These are phyloP conservation scores for Amanita rubescens DNA, from an alignment of 768 basidiomycete genomes.

Conservation along the genomic window DNA sequence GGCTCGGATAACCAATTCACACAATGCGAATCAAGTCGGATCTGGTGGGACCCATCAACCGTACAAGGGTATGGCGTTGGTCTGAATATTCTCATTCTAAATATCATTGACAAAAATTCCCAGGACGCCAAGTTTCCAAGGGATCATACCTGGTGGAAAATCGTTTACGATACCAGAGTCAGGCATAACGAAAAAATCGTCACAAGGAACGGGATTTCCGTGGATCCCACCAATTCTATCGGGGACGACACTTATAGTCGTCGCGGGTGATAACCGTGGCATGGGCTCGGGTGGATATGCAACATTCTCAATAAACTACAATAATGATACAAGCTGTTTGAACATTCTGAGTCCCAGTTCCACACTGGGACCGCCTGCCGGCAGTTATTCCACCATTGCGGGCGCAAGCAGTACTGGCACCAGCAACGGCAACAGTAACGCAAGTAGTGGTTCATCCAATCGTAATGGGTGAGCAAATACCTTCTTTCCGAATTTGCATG, in stretches of 20 bases:
- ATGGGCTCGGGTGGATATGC: slow-evolving; percentile 66
- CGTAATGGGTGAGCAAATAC: slow-evolving; percentile 14
- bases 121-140: slow-evolving; percentile 56
- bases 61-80: slow-evolving; percentile 43
- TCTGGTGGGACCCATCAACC: slow-evolving; percentile 49
- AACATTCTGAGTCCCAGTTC: slow-evolving; percentile 61
- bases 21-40: slow-evolving; percentile 53
- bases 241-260: slow-evolving; percentile 58
- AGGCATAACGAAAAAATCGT: too few relatives aligned
- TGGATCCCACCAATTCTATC: slow-evolving; percentile 61
- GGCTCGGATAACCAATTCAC: slow-evolving; percentile 53
- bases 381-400: slow-evolving; percentile 53
- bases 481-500: too few relatives aligned
- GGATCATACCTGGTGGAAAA: slow-evolving; percentile 73
- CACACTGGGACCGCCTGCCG: slow-evolving; percentile 69
- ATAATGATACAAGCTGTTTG: slow-evolving; percentile 48
- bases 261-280: slow-evolving; percentile 61
- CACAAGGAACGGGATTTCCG: slow-evolving; percentile 59
- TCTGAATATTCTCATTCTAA: neutral
- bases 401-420: slow-evolving; percentile 29
- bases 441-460: neutral
- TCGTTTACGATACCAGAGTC: slow-evolving; percentile 59
- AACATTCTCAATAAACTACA: slow-evolving; percentile 43
- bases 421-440: slow-evolving; percentile 19
- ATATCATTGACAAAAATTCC: neutral